Evolutionary conservation across 2,329 filamentous ascomycete genomes (phyloP), one percentile per base, ranked within the genome.

Genomic region (Paraphoma sp.): DNA sequence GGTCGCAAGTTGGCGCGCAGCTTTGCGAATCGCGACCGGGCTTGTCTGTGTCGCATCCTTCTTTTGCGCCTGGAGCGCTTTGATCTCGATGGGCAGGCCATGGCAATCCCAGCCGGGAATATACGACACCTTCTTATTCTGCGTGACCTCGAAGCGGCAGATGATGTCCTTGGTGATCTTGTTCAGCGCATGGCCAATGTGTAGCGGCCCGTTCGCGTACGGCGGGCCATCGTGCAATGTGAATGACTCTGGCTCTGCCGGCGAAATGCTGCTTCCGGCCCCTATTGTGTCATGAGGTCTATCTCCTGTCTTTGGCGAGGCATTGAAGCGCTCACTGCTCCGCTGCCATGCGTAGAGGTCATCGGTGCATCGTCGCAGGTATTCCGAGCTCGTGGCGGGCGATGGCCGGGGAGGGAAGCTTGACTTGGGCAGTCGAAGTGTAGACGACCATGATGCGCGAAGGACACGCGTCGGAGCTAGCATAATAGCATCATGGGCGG

Each of bases 31-130:
- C 60, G 86, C 83, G 48, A 87, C 79, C 0, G 81, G 70, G 54
- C 74, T 76, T 46, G 78, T 73, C 48, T 74, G 62, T 16, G 69
- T 49, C 5, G 64, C 67, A 69, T 70, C 64, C 69, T 80, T 72
- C 73, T 82, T 70, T 64, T 77, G 71, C 63, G 80, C 78, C 67
- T 90, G 90, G 14, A 99, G 84, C 23, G 93, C 95, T 79, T 98
- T 99, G 68, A 98, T 84, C 82, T 99, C 95, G 71, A 99, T 99
- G 1, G 95, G 95, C 47, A 99, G 84, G 0, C 95, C 95, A 81
- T 99, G 95, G 65, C 95, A 99, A 75, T 99, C 96, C 95, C 95
- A 99, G 45, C 95, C 94, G 2, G 95, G 95, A 14, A 93, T 83
- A 71, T 96, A 99, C 40, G 87, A 83, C 33, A 98, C 88, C 60